Conservation (phyloP, 2,329 filamentous ascomycete genomes). For the Lasiodiplodia sp. region DNA sequence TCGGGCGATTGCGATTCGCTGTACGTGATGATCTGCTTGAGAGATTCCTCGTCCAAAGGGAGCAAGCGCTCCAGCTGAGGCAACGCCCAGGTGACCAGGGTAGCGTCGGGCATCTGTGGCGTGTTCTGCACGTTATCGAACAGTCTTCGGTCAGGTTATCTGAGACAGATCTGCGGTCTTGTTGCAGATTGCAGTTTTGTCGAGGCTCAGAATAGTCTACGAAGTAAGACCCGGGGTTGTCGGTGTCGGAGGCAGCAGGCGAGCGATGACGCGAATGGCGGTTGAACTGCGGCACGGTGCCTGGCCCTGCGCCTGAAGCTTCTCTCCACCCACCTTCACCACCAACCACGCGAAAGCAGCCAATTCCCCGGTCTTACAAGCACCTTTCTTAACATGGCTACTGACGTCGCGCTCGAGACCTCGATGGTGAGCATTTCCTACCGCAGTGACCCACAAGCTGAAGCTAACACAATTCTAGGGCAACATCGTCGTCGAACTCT, state of each 20-base stretch:
- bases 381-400: constrained; percentile 65
- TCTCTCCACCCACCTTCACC: not conserved
- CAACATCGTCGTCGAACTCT: constrained; percentile 85
- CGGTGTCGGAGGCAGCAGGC: not conserved
- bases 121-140: not conserved
- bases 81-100: constrained; percentile 61
- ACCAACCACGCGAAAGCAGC: not conserved
- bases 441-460: constrained; percentile 31
- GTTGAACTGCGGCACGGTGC: not conserved
- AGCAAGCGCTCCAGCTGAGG: constrained; percentile 80
- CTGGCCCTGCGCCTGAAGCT: not conserved
- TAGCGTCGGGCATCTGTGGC: constrained; percentile 2
- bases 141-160: not conserved
- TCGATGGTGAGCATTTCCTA: constrained; percentile 69
- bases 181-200: not conserved
- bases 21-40: constrained; percentile 86
- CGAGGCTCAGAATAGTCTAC: not conserved
- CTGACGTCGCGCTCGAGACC: constrained; percentile 82
- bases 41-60: constrained; percentile 82
- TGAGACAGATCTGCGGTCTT: not conserved
- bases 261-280: constrained; percentile 16
- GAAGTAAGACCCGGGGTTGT: not conserved
- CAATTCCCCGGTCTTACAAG: not conserved
- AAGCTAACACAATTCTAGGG: constrained; percentile 63
- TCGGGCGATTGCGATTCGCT: constrained; percentile 76